phyloP scores from a whole-genome alignment of 2,329 filamentous ascomycete species.

The Neopestalotiopsis rosae region DNA sequence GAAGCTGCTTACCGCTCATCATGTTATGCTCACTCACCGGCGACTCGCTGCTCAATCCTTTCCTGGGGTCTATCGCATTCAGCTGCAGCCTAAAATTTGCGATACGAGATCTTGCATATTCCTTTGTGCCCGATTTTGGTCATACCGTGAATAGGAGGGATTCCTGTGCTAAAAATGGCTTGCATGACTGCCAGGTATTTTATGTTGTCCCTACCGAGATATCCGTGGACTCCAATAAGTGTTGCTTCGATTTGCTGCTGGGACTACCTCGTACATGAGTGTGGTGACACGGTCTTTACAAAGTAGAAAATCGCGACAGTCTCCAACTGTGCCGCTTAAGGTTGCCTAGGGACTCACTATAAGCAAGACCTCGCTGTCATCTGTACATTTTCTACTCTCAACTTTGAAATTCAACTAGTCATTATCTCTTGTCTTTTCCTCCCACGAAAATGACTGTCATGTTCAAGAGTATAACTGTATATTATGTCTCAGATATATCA shows the following conservation, averaged over 20 bases:
- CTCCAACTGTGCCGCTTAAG: background rate
- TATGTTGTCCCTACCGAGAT: background rate
- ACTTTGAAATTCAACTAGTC: no score
- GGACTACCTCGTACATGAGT: background rate
- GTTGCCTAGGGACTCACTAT: no score
- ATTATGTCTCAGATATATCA: no score
- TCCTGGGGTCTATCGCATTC: background rate
- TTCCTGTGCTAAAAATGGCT: background rate
- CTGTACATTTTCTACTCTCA: no score
- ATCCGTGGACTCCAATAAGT: background rate
- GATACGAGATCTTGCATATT: background rate
- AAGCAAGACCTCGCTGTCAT: no score
- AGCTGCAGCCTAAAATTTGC: background rate
- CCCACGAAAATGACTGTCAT: no score
- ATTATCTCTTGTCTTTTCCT: no score
- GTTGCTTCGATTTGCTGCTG: background rate
- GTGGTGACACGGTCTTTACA: no score
- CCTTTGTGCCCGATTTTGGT: background rate
- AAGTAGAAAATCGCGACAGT: no score
- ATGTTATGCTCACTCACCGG: background rate
- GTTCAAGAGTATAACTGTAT: no score
- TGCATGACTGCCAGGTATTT: background rate
- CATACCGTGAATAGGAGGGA: background rate
- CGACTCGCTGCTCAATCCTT: background rate
- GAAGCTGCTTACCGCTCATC: background rate